phyloP scores from a whole-genome alignment of 2,329 filamentous ascomycete genomes.

The Geosmithia morbida region DNA sequence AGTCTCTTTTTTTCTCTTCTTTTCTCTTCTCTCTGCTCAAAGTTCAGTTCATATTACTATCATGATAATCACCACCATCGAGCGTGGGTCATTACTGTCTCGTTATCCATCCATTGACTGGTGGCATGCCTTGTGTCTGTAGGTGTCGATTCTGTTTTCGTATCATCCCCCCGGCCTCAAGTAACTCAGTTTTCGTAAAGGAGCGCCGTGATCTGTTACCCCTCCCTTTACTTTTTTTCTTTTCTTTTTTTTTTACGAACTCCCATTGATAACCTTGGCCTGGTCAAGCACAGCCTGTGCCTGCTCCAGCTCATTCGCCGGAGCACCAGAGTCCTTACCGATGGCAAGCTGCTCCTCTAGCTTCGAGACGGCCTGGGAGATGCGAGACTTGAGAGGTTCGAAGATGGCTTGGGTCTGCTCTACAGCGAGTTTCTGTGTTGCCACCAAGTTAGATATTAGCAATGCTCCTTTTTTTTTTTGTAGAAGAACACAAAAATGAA shows the following conservation, averaged over 20 bases:
- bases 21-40: not conserved
- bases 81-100: not conserved
- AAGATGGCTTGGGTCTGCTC: slow-evolving; percentile 81
- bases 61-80: not conserved
- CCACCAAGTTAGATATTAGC: too few relatives aligned
- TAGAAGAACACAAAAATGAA: too few relatives aligned
- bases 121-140: too few relatives aligned
- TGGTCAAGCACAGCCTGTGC: slow-evolving; percentile 38
- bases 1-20: not conserved
- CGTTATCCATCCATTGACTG: not conserved
- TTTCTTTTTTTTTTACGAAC: not conserved
- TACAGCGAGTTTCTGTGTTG: slow-evolving; percentile 72
- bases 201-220: too few relatives aligned
- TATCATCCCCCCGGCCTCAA: too few relatives aligned
- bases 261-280: slow-evolving; percentile 22
- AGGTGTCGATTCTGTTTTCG: too few relatives aligned
- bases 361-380: slow-evolving; percentile 55
- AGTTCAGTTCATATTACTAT: not conserved
- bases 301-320: slow-evolving; percentile 33
- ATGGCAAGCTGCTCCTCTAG: slow-evolving; percentile 64
- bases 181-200: too few relatives aligned
- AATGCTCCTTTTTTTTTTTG: too few relatives aligned
- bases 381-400: slow-evolving; percentile 54
- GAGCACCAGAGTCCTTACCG: slow-evolving; percentile 29
- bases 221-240: too few relatives aligned